Evolutionary conservation across 352 stramenopile genomes (phyloP).

Genomic region (Phytophthora capsici): DNA sequence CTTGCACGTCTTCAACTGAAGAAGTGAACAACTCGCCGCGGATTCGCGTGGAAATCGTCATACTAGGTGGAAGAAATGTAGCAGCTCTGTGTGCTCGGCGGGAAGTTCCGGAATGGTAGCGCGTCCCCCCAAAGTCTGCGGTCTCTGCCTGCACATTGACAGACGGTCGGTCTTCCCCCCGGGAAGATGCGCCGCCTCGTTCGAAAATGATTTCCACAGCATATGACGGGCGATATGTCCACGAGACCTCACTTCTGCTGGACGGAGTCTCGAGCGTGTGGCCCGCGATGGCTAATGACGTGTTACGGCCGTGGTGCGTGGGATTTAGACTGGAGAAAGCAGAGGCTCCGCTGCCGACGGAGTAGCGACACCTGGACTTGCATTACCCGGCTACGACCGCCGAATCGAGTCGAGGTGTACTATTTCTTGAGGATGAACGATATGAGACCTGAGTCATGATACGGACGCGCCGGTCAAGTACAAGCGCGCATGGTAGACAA

Average conservation of each 20-base stretch:
- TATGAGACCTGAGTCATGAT: constrained; percentile 36
- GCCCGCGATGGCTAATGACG: constrained; percentile 22
- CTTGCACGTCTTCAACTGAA: neutral
- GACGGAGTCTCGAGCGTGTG: constrained; percentile 3
- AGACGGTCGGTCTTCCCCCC: constrained; percentile 3
- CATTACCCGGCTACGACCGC: neutral
- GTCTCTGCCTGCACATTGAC: neutral
- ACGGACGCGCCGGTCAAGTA: constrained; percentile 3
- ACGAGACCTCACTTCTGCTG: neutral
- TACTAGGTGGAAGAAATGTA: constrained; percentile 6
- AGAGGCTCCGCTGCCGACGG: too few species aligned
- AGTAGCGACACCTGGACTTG: too few species aligned
- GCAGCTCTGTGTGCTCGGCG: constrained; percentile 14
- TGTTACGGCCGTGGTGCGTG: constrained; percentile 25
- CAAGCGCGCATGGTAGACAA: neutral
- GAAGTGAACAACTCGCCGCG: constrained; percentile 31
- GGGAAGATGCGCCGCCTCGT: constrained; percentile 15
- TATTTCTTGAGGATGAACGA: constrained; percentile 25
- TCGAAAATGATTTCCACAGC: constrained; percentile 21
- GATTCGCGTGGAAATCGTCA: constrained; percentile 41
- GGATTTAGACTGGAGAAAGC: neutral
- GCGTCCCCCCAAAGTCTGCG: neutral
- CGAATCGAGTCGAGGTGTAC: neutral
- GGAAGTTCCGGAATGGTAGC: constrained; percentile 28
- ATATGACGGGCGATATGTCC: constrained; percentile 25